A percentile compares a stretch with the other conserved stretches of the same genome.
Conservation (phyloP, 352 stramenopile genomes). For the Pythium rishiriense region DNA sequence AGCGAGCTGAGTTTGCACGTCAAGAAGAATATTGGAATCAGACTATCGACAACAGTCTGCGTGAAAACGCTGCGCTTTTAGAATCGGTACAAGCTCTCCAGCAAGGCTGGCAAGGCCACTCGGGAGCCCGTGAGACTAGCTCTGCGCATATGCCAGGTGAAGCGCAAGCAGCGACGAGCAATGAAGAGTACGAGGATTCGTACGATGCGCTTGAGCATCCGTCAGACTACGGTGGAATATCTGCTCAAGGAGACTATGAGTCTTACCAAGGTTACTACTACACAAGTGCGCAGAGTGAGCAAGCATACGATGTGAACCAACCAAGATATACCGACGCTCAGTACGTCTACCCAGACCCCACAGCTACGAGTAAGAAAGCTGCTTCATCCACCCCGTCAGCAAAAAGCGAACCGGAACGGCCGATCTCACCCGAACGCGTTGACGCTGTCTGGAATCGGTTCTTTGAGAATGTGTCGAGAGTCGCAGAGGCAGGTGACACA, state of each 20-base stretch:
- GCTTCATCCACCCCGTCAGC: background rate
- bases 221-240: background rate
- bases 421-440: conserved; percentile 45
- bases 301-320: conserved; percentile 5
- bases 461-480: conserved; percentile 63
- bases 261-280: conserved; percentile 2
- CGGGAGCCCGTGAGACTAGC: background rate
- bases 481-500: conserved; percentile 22
- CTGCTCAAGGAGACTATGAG: background rate
- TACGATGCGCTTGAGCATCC: background rate
- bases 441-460: conserved; percentile 77
- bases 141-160: conserved; percentile 9
- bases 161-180: background rate
- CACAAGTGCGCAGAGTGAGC: background rate
- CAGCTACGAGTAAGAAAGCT: background rate
- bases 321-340: background rate
- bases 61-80: conserved; percentile 51
- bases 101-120: conserved; percentile 21
- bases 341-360: background rate
- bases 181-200: conserved; percentile 22
- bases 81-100: conserved; percentile 42
- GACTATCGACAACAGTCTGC: conserved; percentile 45
- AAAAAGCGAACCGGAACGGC: conserved; percentile 1
- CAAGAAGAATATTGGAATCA: conserved; percentile 52
- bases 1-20: conserved; percentile 44